Conservation (phyloP, 345 rosid species). For the Sapria himalayana region DNA sequence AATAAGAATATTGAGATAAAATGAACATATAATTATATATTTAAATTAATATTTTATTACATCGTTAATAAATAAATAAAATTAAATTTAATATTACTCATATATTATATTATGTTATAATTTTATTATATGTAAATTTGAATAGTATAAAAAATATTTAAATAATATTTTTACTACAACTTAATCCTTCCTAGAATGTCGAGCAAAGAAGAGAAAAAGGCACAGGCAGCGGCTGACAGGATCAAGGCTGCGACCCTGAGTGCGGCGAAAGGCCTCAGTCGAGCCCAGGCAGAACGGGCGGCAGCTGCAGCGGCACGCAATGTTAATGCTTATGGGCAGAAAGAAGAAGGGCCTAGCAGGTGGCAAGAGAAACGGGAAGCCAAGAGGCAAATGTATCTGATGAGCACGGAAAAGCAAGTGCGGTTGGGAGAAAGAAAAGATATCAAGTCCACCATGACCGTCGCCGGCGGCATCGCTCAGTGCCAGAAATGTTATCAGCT, state of each 20-base stretch:
- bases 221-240: slow-evolving; percentile 78
- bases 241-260: slow-evolving; percentile 84
- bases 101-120: too few relatives aligned
- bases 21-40: too few relatives aligned
- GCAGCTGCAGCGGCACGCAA: slow-evolving; percentile 86
- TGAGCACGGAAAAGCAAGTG: slow-evolving; percentile 93
- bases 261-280: slow-evolving; percentile 82
- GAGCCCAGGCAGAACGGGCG: slow-evolving; percentile 94
- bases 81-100: too few relatives aligned
- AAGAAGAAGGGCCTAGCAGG: slow-evolving; percentile 97
- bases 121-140: too few relatives aligned
- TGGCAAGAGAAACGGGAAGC: slow-evolving; percentile 99
- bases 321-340: slow-evolving; percentile 93
- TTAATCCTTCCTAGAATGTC: too few relatives aligned
- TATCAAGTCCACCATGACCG: slow-evolving; percentile 24
- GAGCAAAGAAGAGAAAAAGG: slow-evolving; percentile 66
- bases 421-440: slow-evolving; percentile 90
- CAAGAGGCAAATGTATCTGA: slow-evolving; percentile 86
- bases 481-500: slow-evolving; percentile 90
- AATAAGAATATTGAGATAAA: too few relatives aligned
- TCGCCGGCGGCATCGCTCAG: slow-evolving; percentile 31
- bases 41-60: too few relatives aligned
- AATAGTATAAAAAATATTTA: too few relatives aligned
- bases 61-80: too few relatives aligned
- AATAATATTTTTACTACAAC: too few relatives aligned